Evolutionary conservation across 2,329 filamentous ascomycete genomes (phyloP).

Genomic region (Cytospora paraplurivora): DNA sequence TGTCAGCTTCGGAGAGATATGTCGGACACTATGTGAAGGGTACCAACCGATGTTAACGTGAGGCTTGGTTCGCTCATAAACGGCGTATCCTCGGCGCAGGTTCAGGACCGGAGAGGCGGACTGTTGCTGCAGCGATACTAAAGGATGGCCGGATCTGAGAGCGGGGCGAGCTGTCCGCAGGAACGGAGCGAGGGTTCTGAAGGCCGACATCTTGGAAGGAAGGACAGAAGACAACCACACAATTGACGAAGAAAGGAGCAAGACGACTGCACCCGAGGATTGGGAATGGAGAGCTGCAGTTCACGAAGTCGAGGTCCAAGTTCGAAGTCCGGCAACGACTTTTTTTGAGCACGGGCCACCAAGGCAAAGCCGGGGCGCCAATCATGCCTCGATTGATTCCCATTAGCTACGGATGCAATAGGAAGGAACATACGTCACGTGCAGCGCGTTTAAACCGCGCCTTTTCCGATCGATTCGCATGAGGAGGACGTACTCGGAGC

Average conservation of each 20-base stretch:
- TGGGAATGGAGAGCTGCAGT: conserved; percentile 21
- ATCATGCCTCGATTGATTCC: conserved; percentile 27
- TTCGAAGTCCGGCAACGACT: conserved; percentile 22
- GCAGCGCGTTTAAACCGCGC: conserved; percentile 1
- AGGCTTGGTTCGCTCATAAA: conserved; percentile 88
- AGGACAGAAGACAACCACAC: conserved; percentile 33
- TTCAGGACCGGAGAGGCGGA: conserved; percentile 66
- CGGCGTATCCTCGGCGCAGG: conserved; percentile 66
- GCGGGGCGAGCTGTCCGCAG: conserved; percentile 79
- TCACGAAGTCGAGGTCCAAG: conserved; percentile 15
- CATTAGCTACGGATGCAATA: background rate
- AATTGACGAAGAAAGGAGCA: conserved; percentile 30
- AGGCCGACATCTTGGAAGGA: conserved; percentile 72
- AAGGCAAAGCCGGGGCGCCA: conserved; percentile 13
- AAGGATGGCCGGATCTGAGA: conserved; percentile 66
- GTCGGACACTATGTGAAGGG: conserved; percentile 4
- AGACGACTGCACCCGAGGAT: conserved; percentile 17
- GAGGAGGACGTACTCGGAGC: too few species aligned
- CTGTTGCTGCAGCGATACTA: conserved; percentile 77
- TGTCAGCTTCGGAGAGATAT: conserved; percentile 30
- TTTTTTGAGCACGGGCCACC: conserved; percentile 28
- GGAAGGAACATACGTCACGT: conserved; percentile 10
- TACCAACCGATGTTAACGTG: conserved; percentile 93
- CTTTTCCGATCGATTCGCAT: too few species aligned
- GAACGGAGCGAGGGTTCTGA: conserved; percentile 77